Percentiles rank a stretch among this genome's conserved stretches.
Conservation (phyloP, 2,329 filamentous ascomycete genomes). For the Leptographium lundbergii region DNA sequence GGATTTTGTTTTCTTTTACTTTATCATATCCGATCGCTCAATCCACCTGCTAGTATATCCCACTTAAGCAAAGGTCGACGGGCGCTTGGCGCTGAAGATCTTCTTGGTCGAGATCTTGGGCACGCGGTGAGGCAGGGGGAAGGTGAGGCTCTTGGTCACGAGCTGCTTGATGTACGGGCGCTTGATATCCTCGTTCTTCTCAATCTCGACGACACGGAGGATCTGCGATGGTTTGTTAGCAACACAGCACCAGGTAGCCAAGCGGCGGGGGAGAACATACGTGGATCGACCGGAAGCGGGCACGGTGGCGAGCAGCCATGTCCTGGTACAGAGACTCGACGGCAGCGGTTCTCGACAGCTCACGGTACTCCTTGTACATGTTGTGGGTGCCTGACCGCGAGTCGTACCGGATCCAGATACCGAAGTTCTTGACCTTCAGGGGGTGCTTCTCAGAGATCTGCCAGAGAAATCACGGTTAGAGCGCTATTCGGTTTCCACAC, state of each 20-base stretch:
- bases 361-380: conserved; percentile 99
- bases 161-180: conserved; percentile 99
- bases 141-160: conserved; percentile 85
- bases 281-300: conserved; percentile 96
- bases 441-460: conserved; percentile 98
- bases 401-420: conserved; percentile 99
- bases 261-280: conserved; percentile 43
- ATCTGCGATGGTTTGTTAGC: conserved; percentile 45
- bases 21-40: background rate
- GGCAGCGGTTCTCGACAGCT: conserved; percentile 91
- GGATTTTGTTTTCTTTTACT: background rate
- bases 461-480: background rate
- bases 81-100: conserved; percentile 85
- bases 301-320: conserved; percentile 97
- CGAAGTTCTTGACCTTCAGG: conserved; percentile 99
- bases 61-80: conserved; percentile 86
- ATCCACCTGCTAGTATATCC: background rate
- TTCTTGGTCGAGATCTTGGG: conserved; percentile 75
- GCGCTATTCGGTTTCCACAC: background rate
- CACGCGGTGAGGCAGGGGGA: conserved; percentile 96
- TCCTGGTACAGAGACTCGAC: conserved; percentile 98
- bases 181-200: conserved; percentile 90
- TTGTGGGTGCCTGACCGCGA: conserved; percentile 99
- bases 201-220: conserved; percentile 93
- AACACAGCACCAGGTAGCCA: background rate